Evolutionary conservation across 169 alveolate species (phyloP).

Genomic region (Cryptosporidium andersoni): DNA sequence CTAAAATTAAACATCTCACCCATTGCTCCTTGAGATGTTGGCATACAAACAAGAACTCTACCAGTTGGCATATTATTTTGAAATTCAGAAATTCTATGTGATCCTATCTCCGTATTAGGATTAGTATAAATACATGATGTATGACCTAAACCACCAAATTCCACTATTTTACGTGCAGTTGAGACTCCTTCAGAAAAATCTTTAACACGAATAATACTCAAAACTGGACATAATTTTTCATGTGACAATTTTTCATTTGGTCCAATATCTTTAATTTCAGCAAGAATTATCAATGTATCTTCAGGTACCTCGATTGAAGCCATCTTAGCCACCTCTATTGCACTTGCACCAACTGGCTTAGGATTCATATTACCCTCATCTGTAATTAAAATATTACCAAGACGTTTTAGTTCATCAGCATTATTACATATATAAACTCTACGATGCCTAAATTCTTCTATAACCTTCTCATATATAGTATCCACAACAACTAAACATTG

Average conservation of each 20-base stretch:
- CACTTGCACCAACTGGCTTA: conserved; percentile 69
- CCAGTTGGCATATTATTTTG: conserved; percentile 71
- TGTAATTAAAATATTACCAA: conserved; percentile 56
- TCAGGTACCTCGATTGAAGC: conserved; percentile 71
- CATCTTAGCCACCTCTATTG: conserved; percentile 72
- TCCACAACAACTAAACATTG: conserved; percentile 69
- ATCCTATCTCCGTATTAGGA: conserved; percentile 49
- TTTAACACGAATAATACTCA: conserved; percentile 55
- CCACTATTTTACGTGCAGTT: conserved; percentile 53
- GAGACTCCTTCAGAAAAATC: conserved; percentile 68
- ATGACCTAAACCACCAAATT: conserved; percentile 73
- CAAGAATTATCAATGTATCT: conserved; percentile 55
- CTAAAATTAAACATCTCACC: conserved; percentile 73
- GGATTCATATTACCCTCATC: conserved; percentile 73
- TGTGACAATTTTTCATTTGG: conserved; percentile 49
- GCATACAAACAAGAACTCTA: conserved; percentile 72
- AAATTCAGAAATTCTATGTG: conserved; percentile 44
- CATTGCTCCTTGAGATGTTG: conserved; percentile 74
- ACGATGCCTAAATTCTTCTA: conserved; percentile 40
- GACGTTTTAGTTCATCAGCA: conserved; percentile 50
- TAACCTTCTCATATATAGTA: conserved; percentile 54
- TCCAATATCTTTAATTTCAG: conserved; percentile 63
- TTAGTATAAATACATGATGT: conserved; percentile 73
- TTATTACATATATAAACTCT: conserved; percentile 61
- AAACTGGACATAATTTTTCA: conserved; percentile 73